phyloP scores from a whole-genome alignment of 2,329 filamentous ascomycete species.

The Colletotrichum chrysophilum region DNA sequence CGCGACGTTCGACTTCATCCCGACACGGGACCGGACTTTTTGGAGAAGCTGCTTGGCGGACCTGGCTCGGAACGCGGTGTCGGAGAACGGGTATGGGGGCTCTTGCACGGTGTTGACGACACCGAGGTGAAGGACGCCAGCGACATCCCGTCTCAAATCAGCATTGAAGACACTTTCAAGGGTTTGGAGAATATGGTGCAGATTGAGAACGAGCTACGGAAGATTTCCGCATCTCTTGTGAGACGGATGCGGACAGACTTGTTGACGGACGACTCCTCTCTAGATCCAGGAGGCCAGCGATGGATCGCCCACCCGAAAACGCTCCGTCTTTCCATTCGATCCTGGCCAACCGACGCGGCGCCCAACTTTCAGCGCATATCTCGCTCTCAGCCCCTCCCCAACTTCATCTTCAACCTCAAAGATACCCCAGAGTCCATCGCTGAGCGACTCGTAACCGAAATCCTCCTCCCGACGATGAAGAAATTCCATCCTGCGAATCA shows the following conservation, averaged over 20 bases:
- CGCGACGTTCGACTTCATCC: slow-evolving; percentile 67
- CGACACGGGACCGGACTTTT: slow-evolving; percentile 64
- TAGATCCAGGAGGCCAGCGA: slow-evolving; percentile 35
- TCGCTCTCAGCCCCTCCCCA: slow-evolving; percentile 75
- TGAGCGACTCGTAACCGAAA: slow-evolving; percentile 72
- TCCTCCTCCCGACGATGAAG: slow-evolving; percentile 74
- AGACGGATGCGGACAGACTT: slow-evolving; percentile 82
- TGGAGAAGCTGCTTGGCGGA: slow-evolving; percentile 74
- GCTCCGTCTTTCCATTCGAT: slow-evolving; percentile 79
- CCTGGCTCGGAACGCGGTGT: slow-evolving; percentile 75
- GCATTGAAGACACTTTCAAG: slow-evolving; percentile 91
- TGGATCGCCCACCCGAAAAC: slow-evolving; percentile 88
- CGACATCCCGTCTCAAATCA: slow-evolving; percentile 83
- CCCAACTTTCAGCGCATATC: slow-evolving; percentile 75
- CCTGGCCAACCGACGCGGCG: slow-evolving; percentile 52
- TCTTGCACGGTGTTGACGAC: slow-evolving; percentile 83
- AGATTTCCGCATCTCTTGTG: slow-evolving; percentile 73
- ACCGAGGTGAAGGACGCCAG: slow-evolving; percentile 74
- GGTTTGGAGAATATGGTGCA: slow-evolving; percentile 69
- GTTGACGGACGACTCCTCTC: slow-evolving; percentile 52
- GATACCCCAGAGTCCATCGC: slow-evolving; percentile 65
- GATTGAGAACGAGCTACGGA: slow-evolving; percentile 71
- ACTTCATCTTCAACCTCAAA: slow-evolving; percentile 71
- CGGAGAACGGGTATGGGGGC: slow-evolving; percentile 74
- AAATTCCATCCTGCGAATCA: slow-evolving; percentile 72